These are phyloP conservation scores for Xylariaceae sp. DNA, from an alignment of 2,329 filamentous ascomycete species.

Conservation along the genomic window DNA sequence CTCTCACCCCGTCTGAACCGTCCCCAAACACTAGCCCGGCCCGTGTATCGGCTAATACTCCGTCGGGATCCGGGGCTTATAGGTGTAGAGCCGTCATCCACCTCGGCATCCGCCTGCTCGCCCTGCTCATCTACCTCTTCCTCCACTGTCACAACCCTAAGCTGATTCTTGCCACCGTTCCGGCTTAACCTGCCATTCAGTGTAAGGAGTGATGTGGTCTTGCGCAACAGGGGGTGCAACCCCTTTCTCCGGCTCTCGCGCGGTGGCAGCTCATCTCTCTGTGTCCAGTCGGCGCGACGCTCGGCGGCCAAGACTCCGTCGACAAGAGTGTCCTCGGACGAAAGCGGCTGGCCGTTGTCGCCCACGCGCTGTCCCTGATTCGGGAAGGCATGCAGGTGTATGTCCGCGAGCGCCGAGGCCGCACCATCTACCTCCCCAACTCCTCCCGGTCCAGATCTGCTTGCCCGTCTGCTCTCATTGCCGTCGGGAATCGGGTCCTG, in stretches of 20 bases:
- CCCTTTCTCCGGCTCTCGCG: slow-evolving; percentile 7
- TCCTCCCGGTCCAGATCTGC: slow-evolving; percentile 10
- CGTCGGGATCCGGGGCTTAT: slow-evolving; percentile 12
- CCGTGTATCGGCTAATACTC: slow-evolving; percentile 4
- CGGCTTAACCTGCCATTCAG: slow-evolving; percentile 38
- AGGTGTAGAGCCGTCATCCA: slow-evolving; percentile 16
- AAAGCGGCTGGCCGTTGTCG: slow-evolving; percentile 10
- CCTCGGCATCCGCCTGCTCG: slow-evolving; percentile 11
- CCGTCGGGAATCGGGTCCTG: slow-evolving; percentile 33
- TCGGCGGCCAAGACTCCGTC: slow-evolving; percentile 28
- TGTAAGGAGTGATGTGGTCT: slow-evolving; percentile 46
- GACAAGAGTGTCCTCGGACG: slow-evolving; percentile 27
- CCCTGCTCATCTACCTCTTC: slow-evolving; percentile 2
- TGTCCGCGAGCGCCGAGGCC: slow-evolving; percentile 6
- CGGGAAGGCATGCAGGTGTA: slow-evolving; percentile 12
- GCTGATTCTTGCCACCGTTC: slow-evolving; percentile 24
- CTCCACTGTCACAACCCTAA: slow-evolving; percentile 11
- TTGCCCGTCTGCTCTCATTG: slow-evolving; percentile 2
- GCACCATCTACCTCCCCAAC: slow-evolving; percentile 18
- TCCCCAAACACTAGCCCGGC: slow-evolving; percentile 7
- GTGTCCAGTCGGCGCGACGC: slow-evolving; percentile 52
- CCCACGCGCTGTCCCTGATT: background rate
- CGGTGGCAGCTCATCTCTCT: slow-evolving; percentile 44
- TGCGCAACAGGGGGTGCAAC: slow-evolving; percentile 34
- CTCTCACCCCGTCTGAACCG: slow-evolving; percentile 9